phyloP scores from a whole-genome alignment of 208 protist species.

The Wallacemonas sp. region DNA sequence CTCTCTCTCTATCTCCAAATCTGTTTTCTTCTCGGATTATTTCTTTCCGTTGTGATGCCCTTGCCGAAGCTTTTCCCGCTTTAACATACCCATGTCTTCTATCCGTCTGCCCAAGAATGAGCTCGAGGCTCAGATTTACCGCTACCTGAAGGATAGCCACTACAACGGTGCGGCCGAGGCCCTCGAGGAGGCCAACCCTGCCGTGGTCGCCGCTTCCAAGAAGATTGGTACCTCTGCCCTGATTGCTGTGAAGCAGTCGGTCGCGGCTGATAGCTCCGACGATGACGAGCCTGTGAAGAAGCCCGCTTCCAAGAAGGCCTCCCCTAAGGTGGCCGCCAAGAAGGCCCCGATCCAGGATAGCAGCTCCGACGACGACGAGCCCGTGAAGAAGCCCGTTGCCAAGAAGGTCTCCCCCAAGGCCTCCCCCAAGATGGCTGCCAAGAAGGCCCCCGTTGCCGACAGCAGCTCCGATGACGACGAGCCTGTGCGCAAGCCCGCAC shows the following conservation, averaged over 20 bases:
- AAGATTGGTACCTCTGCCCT: constrained; percentile 62
- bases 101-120: constrained; percentile 76
- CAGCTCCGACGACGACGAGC: constrained; percentile 27
- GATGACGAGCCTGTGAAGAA: constrained; percentile 56
- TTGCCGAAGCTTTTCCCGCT: neutral
- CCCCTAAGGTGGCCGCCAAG: constrained; percentile 45
- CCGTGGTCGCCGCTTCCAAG: constrained; percentile 43
- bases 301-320: constrained; percentile 53
- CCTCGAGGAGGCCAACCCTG: constrained; percentile 70
- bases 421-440: constrained; percentile 33
- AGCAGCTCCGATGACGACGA: constrained; percentile 41
- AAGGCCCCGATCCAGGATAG: constrained; percentile 33
- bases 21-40: no score
- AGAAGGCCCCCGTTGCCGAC: constrained; percentile 30
- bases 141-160: constrained; percentile 74
- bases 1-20: no score
- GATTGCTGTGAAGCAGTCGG: constrained; percentile 30
- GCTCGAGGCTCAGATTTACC: constrained; percentile 86
- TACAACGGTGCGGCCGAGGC: constrained; percentile 73
- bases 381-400: constrained; percentile 23
- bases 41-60: no score
- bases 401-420: constrained; percentile 35
- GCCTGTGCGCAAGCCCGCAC: constrained; percentile 35
- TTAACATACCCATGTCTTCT: constrained; percentile 27
- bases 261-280: constrained; percentile 27